phyloP scores from a whole-genome alignment of 2,329 filamentous ascomycete species.

The Chrysosporium queenslandicum region DNA sequence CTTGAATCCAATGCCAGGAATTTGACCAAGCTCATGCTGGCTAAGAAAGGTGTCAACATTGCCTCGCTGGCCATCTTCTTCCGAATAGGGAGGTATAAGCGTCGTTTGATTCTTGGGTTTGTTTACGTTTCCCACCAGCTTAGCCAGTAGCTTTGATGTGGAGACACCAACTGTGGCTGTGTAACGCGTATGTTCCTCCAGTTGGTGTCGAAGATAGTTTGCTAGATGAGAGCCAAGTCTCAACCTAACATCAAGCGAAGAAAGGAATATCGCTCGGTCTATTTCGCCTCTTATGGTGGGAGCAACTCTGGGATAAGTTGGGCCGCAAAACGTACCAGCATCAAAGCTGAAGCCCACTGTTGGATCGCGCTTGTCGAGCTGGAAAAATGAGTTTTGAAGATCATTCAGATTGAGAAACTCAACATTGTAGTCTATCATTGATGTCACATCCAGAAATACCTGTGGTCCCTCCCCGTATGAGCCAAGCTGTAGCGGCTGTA shows the following conservation, averaged over 20 bases:
- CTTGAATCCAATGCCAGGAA: slow-evolving; percentile 79
- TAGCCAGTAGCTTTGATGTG: slow-evolving; percentile 76
- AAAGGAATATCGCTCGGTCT: not conserved
- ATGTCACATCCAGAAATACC: slow-evolving; percentile 70
- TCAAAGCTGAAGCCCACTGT: slow-evolving; percentile 73
- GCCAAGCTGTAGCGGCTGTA: too few relatives aligned
- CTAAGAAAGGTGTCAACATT: slow-evolving; percentile 64
- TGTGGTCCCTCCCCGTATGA: slow-evolving; percentile 20
- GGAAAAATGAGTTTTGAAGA: slow-evolving; percentile 64
- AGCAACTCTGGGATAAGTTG: slow-evolving; percentile 36
- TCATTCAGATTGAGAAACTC: slow-evolving; percentile 58
- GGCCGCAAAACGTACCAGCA: slow-evolving; percentile 56
- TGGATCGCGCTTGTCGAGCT: slow-evolving; percentile 61
- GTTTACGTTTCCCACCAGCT: slow-evolving; percentile 71
- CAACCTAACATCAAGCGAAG: slow-evolving; percentile 48
- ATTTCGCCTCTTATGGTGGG: slow-evolving; percentile 15
- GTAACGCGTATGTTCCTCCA: slow-evolving; percentile 70
- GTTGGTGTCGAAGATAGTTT: slow-evolving; percentile 56
- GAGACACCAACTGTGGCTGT: slow-evolving; percentile 81
- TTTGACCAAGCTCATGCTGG: slow-evolving; percentile 60
- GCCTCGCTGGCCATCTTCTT: slow-evolving; percentile 23
- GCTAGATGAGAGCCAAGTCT: slow-evolving; percentile 74
- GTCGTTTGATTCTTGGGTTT: slow-evolving; percentile 86
- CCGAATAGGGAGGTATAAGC: slow-evolving; percentile 53
- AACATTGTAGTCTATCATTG: slow-evolving; percentile 74